Percentiles rank a stretch among this genome's conserved stretches.
Evolutionary conservation across 805 yeast species (phyloP).

Genomic region (Metschnikowia koreensis): DNA sequence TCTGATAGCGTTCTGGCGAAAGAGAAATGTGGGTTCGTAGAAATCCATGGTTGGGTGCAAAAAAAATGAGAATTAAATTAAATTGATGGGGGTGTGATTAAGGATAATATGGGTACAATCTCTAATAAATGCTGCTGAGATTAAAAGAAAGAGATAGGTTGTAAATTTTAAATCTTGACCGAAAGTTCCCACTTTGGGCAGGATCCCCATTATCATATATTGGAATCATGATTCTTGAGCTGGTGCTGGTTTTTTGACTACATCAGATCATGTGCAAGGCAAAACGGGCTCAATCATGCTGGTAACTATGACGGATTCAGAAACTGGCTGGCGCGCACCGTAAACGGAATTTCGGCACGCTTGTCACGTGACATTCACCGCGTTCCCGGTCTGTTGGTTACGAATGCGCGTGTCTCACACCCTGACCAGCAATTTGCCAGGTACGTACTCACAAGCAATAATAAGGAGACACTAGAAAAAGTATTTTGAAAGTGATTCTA

Average conservation of each 20-base stretch:
- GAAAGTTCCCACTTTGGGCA: neutral
- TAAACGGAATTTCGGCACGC: neutral
- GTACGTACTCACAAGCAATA: too few relatives aligned
- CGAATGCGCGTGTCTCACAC: neutral
- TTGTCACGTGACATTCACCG: neutral
- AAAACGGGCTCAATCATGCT: neutral
- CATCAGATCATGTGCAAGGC: neutral
- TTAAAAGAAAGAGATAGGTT: neutral
- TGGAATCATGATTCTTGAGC: neutral
- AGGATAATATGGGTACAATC: too few relatives aligned
- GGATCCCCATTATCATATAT: neutral
- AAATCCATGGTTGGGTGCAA: constrained; percentile 19
- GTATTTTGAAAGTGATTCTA: too few relatives aligned
- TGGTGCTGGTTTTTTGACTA: constrained; percentile 1
- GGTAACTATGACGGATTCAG: neutral
- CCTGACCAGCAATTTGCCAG: neutral
- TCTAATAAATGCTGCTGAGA: too few relatives aligned
- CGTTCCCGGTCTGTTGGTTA: neutral
- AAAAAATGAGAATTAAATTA: neutral
- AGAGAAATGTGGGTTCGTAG: constrained; percentile 43
- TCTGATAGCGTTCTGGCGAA: constrained; percentile 40
- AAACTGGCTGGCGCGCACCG: constrained; percentile 5
- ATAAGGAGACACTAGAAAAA: too few relatives aligned
- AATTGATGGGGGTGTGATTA: too few relatives aligned
- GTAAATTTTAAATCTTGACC: neutral